A percentile compares a stretch with the other conserved stretches of the same genome.
Conservation (phyloP, 495 filamentous ascomycete genomes). For the Xylaria castorea region DNA sequence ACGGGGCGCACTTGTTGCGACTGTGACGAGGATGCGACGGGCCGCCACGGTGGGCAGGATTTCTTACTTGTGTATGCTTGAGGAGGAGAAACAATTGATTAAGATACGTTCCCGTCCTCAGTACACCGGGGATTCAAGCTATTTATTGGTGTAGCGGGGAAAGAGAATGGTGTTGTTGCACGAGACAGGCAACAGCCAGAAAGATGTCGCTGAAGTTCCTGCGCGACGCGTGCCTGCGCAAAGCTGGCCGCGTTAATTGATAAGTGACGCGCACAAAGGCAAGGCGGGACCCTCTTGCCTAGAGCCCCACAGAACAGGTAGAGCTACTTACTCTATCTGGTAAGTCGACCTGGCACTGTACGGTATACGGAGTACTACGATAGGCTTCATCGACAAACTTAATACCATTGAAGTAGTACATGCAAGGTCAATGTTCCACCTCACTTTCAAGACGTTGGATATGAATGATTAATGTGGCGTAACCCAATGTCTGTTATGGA, state of each 20-base stretch:
- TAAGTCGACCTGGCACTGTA: background rate
- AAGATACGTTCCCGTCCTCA: background rate
- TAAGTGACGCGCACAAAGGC: constrained; percentile 21
- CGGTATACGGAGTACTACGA: background rate
- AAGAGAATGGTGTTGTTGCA: constrained; percentile 4
- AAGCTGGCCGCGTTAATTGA: constrained; percentile 27
- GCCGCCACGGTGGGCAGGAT: constrained; percentile 30
- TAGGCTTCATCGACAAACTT: background rate
- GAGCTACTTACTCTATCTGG: background rate
- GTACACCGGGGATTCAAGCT: background rate
- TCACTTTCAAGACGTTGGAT: background rate
- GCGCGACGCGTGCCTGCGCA: constrained; percentile 19
- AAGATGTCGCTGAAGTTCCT: background rate
- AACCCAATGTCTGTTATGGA: background rate
- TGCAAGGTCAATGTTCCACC: background rate
- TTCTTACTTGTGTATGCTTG: constrained; percentile 5
- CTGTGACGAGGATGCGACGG: constrained; percentile 30
- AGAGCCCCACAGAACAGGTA: background rate
- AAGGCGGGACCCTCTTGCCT: background rate
- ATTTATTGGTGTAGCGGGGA: background rate
- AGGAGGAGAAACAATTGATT: background rate
- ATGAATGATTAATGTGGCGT: background rate
- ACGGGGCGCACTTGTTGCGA: constrained; percentile 35
- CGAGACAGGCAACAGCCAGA: constrained; percentile 25
- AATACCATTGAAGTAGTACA: background rate